A percentile compares a stretch with the other conserved stretches of the same genome.
These are phyloP conservation scores for Pyricularia pennisetigena DNA, from an alignment of 2,329 filamentous ascomycete genomes.

Conservation along the genomic window DNA sequence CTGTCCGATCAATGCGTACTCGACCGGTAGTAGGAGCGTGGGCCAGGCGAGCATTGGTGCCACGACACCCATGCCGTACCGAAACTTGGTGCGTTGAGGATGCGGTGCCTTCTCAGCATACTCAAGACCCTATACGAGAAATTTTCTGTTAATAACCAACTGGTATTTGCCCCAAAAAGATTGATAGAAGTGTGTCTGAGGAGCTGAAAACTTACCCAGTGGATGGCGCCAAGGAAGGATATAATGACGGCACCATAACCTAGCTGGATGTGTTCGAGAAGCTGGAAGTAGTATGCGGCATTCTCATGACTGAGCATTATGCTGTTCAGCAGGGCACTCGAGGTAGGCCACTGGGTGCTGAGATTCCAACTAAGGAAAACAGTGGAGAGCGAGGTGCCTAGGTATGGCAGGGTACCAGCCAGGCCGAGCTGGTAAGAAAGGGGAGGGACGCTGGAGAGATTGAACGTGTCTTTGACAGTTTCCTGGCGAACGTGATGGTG, in stretches of 20 bases:
- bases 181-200: not conserved
- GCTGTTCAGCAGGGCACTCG: conserved; percentile 55
- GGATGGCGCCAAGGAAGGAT: conserved; percentile 86
- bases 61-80: conserved; percentile 75
- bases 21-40: conserved; percentile 71
- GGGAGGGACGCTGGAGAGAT: conserved; percentile 52
- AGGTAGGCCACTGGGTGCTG: conserved; percentile 51
- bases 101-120: conserved; percentile 60
- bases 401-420: conserved; percentile 75
- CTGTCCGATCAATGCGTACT: conserved; percentile 78
- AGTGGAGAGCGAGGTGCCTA: conserved; percentile 74
- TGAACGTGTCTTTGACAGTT: conserved; percentile 60
- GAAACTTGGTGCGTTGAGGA: conserved; percentile 56
- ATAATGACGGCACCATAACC: conserved; percentile 89
- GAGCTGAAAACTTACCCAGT: conserved; percentile 50
- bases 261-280: conserved; percentile 80
- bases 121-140: conserved; percentile 54
- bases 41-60: conserved; percentile 82
- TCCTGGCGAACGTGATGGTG: conserved; percentile 27
- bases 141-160: not conserved
- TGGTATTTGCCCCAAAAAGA: not conserved
- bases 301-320: conserved; percentile 59
- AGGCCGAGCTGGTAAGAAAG: conserved; percentile 60
- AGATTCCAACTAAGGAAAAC: conserved; percentile 77
- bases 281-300: conserved; percentile 60